These are phyloP conservation scores for Fusarium pseudocircinatum DNA, from an alignment of 2,329 filamentous ascomycete species.

Conservation along the genomic window DNA sequence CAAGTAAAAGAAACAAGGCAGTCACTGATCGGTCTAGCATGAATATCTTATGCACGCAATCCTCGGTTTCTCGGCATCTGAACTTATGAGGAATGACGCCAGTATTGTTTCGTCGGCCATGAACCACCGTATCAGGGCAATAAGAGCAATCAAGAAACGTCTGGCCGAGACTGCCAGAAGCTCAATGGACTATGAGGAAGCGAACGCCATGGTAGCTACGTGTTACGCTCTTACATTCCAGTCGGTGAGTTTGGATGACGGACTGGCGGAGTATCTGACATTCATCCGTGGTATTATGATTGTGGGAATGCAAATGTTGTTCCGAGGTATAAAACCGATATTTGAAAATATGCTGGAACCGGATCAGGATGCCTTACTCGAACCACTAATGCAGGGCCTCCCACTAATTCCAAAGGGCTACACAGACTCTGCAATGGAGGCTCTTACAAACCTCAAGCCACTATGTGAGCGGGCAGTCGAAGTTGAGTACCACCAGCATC, in stretches of 20 bases:
- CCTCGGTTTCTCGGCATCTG: slow-evolving; percentile 72
- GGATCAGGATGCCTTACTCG: slow-evolving; percentile 53
- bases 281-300: slow-evolving; percentile 67
- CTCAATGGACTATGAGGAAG: slow-evolving; percentile 59
- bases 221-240: slow-evolving; percentile 70
- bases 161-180: slow-evolving; percentile 55
- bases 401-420: slow-evolving; percentile 57
- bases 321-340: slow-evolving; percentile 58
- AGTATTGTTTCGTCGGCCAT: slow-evolving; percentile 67
- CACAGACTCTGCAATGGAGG: slow-evolving; percentile 57
- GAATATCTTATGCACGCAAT: slow-evolving; percentile 78
- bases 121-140: slow-evolving; percentile 71
- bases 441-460: slow-evolving; percentile 54
- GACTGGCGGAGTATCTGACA: slow-evolving; percentile 68
- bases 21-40: slow-evolving; percentile 53
- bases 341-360: slow-evolving; percentile 59
- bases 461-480: slow-evolving; percentile 57
- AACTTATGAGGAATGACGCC: slow-evolving; percentile 63
- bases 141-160: slow-evolving; percentile 68
- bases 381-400: slow-evolving; percentile 56
- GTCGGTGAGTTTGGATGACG: slow-evolving; percentile 66
- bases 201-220: slow-evolving; percentile 67
- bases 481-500: slow-evolving; percentile 55
- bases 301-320: slow-evolving; percentile 63
- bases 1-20: too few relatives aligned